Evolutionary conservation across 345 rosid genomes (phyloP).

Genomic region (Pugionium dolabratum): DNA sequence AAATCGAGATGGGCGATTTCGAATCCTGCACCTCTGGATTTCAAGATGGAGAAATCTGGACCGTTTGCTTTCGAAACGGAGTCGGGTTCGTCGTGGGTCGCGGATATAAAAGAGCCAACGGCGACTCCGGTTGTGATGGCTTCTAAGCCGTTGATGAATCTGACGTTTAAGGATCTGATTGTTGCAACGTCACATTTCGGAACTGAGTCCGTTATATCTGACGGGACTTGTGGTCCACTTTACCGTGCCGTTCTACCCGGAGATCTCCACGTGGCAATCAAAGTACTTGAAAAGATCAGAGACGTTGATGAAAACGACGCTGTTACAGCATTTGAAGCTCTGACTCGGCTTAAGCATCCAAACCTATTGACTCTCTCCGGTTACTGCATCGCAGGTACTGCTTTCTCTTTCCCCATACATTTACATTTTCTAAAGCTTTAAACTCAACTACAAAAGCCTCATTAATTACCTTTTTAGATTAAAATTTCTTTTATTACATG

Average conservation of each 20-base stretch:
- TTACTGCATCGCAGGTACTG: constrained; percentile 89
- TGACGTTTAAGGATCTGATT: constrained; percentile 90
- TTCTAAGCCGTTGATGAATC: constrained; percentile 81
- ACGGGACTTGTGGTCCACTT: constrained; percentile 80
- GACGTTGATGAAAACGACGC: constrained; percentile 55
- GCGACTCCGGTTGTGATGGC: constrained; percentile 81
- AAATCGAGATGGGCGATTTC: constrained; percentile 91
- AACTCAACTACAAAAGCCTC: not conserved
- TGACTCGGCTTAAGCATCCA: constrained; percentile 80
- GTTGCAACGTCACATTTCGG: constrained; percentile 96
- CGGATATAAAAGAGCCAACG: constrained; percentile 83
- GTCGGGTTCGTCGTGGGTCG: constrained; percentile 92
- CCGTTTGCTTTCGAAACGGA: constrained; percentile 90
- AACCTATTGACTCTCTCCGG: constrained; percentile 82
- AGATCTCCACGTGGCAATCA: constrained; percentile 89
- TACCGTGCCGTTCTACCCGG: constrained; percentile 85
- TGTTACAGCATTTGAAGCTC: constrained; percentile 57
- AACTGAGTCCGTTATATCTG: constrained; percentile 72
- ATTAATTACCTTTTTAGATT: no score
- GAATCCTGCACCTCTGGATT: constrained; percentile 56
- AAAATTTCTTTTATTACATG: not conserved
- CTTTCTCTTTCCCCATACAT: not conserved
- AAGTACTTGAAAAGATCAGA: constrained; percentile 74
- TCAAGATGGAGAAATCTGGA: constrained; percentile 85
- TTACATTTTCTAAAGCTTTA: constrained; percentile 1